phyloP scores from a whole-genome alignment of 2,329 filamentous ascomycete genomes.

The Stenocarpella maydis region DNA sequence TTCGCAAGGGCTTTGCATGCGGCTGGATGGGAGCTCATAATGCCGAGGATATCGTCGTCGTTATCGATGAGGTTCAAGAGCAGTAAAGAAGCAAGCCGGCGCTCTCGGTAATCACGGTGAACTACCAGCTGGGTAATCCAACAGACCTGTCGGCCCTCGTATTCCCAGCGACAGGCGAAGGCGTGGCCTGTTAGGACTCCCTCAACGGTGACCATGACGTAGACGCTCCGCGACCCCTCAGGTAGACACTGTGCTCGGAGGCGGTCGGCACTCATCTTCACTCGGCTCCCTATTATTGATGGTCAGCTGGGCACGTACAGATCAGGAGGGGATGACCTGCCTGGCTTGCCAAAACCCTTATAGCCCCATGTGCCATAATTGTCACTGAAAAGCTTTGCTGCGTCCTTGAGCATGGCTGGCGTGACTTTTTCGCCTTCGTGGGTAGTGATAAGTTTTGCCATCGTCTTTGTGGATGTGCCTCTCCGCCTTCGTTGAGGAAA shows the following conservation, averaged over 20 bases:
- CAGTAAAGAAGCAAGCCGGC: neutral
- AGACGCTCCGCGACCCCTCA: neutral
- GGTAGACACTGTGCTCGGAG: conserved; percentile 13
- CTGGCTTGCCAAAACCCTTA: neutral
- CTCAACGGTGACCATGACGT: neutral
- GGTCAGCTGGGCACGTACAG: conserved; percentile 1
- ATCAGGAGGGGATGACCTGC: neutral
- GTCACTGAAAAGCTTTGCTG: conserved; percentile 1
- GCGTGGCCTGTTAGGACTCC: neutral
- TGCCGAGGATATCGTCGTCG: neutral
- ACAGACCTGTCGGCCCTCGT: neutral
- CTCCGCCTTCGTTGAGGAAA: neutral
- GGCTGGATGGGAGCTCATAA: conserved; percentile 6
- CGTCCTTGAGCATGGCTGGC: neutral
- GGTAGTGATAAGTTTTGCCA: neutral
- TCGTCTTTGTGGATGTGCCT: neutral
- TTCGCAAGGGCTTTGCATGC: conserved; percentile 6
- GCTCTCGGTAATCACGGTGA: conserved; percentile 1
- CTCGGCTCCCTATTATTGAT: conserved; percentile 5
- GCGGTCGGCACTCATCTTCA: conserved; percentile 1
- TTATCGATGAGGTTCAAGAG: neutral
- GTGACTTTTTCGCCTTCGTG: neutral
- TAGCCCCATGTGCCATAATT: neutral
- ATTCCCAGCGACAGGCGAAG: conserved; percentile 8
- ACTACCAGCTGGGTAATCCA: conserved; percentile 5